Evolutionary conservation across 768 basidiomycete species (phyloP), one percentile per base, ranked within the genome.

Genomic region (Lenzites betulinus): DNA sequence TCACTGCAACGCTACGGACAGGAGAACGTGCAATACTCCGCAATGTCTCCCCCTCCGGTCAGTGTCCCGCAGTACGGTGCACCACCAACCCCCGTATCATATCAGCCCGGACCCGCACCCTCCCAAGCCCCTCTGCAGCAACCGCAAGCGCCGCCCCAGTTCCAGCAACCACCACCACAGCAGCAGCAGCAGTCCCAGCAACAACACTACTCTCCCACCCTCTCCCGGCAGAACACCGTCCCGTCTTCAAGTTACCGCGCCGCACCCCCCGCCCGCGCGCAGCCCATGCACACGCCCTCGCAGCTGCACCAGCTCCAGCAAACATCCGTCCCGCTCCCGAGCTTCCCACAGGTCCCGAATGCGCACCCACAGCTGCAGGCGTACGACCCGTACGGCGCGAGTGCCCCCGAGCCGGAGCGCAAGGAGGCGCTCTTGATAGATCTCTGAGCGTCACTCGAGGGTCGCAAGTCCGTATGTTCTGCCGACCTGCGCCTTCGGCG

Each of bases 321-420:
- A 48, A 62, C 63, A 9, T 51, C 62, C 22, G 69, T 64, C n/a
- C 68, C 69, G 20, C 71, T 90, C 7, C 83, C 88, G 0, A 79
- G 81, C 52, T 90, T 91, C 73, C 90, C 90, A 1, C 76, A 76
- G 28, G 89, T 76, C 7, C 90, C 89, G 6, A 88, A 86, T 4
- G 75, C 76, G 13, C 71, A 77, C 8, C 87, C 89, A 1, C 83
- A 86, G 68, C 53, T 76, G 6, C 52, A 39, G 25, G 51, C 30
- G 16, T 84, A 81, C 70, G 72, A 81, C 26, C 63, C 79, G 69
- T 85, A 86, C 66, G 75, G 72, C 9, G 71, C 82, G 5, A 76
- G 85, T 18, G 76, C 75, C 47, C 78, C 83, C 4, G 82, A 83
- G 49, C 79, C 81, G 60, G 86, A 88, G 62, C 82, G 88, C 68